Evolutionary conservation across 306 rosid genomes (phyloP), one percentile per base, ranked within the genome.

Genomic region (Adenanthera pavonina): DNA sequence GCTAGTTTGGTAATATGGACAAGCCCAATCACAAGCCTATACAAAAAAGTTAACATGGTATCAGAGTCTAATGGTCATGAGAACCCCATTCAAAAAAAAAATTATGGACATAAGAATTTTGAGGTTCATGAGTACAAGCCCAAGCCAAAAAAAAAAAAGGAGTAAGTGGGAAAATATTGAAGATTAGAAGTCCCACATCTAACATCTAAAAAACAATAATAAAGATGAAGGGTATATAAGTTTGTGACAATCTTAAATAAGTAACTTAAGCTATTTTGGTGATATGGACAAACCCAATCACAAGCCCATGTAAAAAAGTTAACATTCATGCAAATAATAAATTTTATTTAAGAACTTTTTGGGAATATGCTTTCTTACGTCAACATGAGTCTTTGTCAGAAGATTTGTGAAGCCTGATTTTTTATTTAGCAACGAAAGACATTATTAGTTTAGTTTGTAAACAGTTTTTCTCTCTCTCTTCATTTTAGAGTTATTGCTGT

Each of bases 361-460:
- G 8, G 46, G 49, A 43, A 36, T 72, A 4, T 73, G 47, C 36
- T 73, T 43, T 62, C 40, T 13, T 78, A 53, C 73, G 41, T 35
- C 8, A 60, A 35, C 41, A 65, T 47, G 44, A 33, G 34, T 72
- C 43, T 80, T 44, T 62, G 36, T 54, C 51, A 54, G 64, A 53
- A 53, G 69, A 75, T n/a, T 44, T 84, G 19, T 67, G 80, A 56
- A 38, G 52, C 67, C 67, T 75, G 56, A 51, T n/a, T 76, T 75
- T 73, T 51, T 33, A 52, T 59, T 76, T 40, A 74, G 19, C 67
- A 47, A 48, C 40, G 60, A 40, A 25, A 59, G 71, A 30, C 72
- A 74, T 69, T 30, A n/a, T 35, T 71, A 66, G 61, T 64, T 53
- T 61, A 71, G 59, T 20, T 49, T 67, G 65, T 71, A 14, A 36